Percentiles rank a stretch among this genome's conserved stretches.
Evolutionary conservation across 805 yeast species (phyloP).

Genomic region (Lachancea cidri): DNA sequence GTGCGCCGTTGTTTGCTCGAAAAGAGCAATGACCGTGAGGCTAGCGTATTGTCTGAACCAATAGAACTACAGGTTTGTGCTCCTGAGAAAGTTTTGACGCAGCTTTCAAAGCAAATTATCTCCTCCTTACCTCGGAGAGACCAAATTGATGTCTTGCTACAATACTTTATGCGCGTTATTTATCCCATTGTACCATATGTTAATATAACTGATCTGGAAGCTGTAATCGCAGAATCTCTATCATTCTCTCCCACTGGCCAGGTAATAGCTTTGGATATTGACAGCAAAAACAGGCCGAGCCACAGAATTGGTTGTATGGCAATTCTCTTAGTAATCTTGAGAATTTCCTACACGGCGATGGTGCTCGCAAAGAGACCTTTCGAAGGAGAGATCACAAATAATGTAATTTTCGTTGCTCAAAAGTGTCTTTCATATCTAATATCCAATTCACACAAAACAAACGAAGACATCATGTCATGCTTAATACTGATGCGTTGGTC

Average conservation of each 20-base stretch:
- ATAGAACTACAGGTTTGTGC: constrained; percentile 4
- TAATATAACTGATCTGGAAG: neutral
- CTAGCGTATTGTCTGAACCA: constrained; percentile 1
- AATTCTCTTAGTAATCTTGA: constrained; percentile 2
- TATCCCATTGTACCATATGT: constrained; percentile 7
- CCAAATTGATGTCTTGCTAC: neutral
- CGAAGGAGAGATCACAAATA: constrained; percentile 3
- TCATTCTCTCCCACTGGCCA: constrained; percentile 2
- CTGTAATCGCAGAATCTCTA: constrained; percentile 1
- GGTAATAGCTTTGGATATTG: constrained; percentile 3
- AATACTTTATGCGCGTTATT: constrained; percentile 2
- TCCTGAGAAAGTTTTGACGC: neutral
- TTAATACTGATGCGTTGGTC: constrained; percentile 6
- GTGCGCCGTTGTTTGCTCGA: constrained; percentile 5
- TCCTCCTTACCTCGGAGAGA: constrained; percentile 1
- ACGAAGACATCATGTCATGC: constrained; percentile 6
- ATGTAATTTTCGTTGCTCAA: constrained; percentile 1
- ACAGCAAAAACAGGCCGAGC: neutral
- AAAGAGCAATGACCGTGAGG: neutral
- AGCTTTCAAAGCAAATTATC: constrained; percentile 1
- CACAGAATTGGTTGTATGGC: constrained; percentile 6
- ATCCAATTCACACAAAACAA: constrained; percentile 4
- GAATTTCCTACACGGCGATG: constrained; percentile 7
- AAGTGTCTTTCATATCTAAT: constrained; percentile 5
- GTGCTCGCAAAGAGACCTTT: constrained; percentile 1